These are phyloP conservation scores for Erodium moschatum DNA, from an alignment of 441 rosid genomes.

Conservation along the genomic window DNA sequence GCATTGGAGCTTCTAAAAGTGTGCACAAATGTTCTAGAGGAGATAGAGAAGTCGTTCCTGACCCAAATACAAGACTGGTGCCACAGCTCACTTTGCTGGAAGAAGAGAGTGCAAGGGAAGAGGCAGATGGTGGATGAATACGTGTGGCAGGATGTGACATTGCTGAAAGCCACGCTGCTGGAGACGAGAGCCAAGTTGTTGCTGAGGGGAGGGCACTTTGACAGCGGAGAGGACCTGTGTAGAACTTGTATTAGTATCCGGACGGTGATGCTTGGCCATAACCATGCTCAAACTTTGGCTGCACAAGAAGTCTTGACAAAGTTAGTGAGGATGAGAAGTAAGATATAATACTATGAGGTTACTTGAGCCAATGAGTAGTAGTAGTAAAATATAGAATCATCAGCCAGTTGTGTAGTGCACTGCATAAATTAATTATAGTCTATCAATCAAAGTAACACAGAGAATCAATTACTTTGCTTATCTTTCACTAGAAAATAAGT, in stretches of 20 bases:
- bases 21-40: constrained; percentile 77
- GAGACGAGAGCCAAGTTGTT: constrained; percentile 86
- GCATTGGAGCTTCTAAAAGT: constrained; percentile 80
- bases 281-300: constrained; percentile 68
- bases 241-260: constrained; percentile 80
- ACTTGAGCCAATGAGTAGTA: no score
- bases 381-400: background rate
- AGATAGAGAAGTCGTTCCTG: constrained; percentile 82
- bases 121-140: constrained; percentile 57
- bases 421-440: no score
- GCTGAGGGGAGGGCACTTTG: constrained; percentile 77
- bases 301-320: constrained; percentile 88
- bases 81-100: constrained; percentile 81
- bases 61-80: constrained; percentile 82
- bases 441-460: no score
- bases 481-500: no score
- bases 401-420: background rate
- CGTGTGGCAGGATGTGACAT: constrained; percentile 86
- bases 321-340: constrained; percentile 84
- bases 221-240: constrained; percentile 76
- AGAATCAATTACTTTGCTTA: no score
- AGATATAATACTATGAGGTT: constrained; percentile 34
- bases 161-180: constrained; percentile 64
- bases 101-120: constrained; percentile 42
- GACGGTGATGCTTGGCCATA: constrained; percentile 89